phyloP scores from a whole-genome alignment of 768 basidiomycete genomes.

The Amanita inopinata region DNA sequence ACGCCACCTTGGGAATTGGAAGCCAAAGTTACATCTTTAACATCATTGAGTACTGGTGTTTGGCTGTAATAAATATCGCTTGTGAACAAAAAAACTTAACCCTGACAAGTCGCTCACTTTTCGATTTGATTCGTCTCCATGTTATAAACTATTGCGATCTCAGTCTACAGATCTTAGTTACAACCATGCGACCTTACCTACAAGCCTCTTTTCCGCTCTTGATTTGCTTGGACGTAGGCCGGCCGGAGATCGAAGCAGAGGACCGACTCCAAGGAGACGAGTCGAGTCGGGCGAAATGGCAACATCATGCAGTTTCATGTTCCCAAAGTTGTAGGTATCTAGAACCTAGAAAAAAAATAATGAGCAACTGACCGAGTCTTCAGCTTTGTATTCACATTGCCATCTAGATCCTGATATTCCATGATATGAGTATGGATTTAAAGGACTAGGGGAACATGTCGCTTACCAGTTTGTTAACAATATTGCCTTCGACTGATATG shows the following conservation, averaged over 20 bases:
- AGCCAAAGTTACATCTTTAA: constrained; percentile 60
- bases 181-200: constrained; percentile 49
- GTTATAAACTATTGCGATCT: constrained; percentile 49
- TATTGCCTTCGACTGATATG: constrained; percentile 58
- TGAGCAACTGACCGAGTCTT: not conserved
- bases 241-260: constrained; percentile 49
- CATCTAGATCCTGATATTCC: constrained; percentile 47
- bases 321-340: constrained; percentile 47
- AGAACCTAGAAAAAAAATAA: constrained; percentile 29
- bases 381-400: constrained; percentile 32
- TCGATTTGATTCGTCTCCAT: constrained; percentile 55
- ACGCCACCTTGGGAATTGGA: constrained; percentile 37
- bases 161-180: not conserved
- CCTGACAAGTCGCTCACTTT: constrained; percentile 31
- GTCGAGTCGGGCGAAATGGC: constrained; percentile 58
- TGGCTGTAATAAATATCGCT: constrained; percentile 30
- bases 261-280: constrained; percentile 60
- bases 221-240: constrained; percentile 64
- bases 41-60: constrained; percentile 65
- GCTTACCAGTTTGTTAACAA: constrained; percentile 50
- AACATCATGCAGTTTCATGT: constrained; percentile 60
- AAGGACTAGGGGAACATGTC: not conserved
- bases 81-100: constrained; percentile 2
- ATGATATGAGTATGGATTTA: constrained; percentile 9
- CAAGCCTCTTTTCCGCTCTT: constrained; percentile 60